Evolutionary conservation across 371 early-diverging fungal species (phyloP).

Genomic region (Conidiobolus incongruus): DNA sequence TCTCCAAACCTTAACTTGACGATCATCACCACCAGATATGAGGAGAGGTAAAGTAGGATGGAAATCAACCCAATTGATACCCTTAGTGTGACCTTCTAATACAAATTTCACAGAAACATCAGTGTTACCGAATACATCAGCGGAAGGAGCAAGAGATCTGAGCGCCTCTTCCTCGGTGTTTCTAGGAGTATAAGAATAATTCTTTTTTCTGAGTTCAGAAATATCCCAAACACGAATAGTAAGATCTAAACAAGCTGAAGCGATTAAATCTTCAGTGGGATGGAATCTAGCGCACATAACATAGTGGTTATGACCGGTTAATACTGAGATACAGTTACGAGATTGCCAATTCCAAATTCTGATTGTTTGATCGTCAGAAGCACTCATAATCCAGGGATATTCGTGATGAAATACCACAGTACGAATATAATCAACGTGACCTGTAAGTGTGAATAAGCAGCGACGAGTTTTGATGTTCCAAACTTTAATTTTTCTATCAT

Average conservation of each 20-base stretch:
- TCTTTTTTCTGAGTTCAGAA: conserved; percentile 67
- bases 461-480: conserved; percentile 97
- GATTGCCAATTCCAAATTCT: conserved; percentile 99
- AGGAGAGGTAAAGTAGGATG: conserved; percentile 85
- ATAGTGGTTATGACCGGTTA: conserved; percentile 98
- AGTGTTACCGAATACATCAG: conserved; percentile 82
- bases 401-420: conserved; percentile 97
- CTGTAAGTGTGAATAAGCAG: conserved; percentile 86
- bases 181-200: conserved; percentile 14
- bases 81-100: conserved; percentile 96
- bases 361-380: conserved; percentile 98
- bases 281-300: conserved; percentile 99
- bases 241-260: conserved; percentile 94
- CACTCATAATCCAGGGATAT: conserved; percentile 93
- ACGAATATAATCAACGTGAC: conserved; percentile 98
- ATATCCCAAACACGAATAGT: conserved; percentile 99
- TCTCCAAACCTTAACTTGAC: conserved; percentile 95
- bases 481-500: conserved; percentile 98
- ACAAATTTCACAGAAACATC: conserved; percentile 95
- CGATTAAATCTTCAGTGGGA: conserved; percentile 84
- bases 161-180: conserved; percentile 28
- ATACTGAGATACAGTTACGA: conserved; percentile 86
- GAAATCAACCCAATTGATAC: conserved; percentile 96
- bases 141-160: conserved; percentile 26
- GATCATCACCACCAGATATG: conserved; percentile 95